Percentiles rank a stretch among this genome's conserved stretches.
phyloP scores from a whole-genome alignment of 129 eudicot species.

The Cynara cardunculus region DNA sequence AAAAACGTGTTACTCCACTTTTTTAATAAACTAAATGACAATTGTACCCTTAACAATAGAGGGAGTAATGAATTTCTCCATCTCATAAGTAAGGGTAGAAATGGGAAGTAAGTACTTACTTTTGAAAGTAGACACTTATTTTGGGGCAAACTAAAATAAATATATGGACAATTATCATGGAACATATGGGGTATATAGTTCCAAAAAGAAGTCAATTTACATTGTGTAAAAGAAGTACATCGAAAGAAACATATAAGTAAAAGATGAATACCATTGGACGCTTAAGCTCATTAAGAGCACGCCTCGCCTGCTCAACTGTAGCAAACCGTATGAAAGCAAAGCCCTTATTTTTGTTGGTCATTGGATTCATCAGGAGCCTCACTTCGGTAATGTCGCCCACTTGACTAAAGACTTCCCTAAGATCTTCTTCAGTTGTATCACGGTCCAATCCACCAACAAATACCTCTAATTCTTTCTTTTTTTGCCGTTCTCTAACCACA shows the following conservation, averaged over 20 bases:
- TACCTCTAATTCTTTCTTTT: conserved; percentile 40
- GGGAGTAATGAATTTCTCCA: not conserved
- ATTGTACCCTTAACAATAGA: not conserved
- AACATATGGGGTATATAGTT: not conserved
- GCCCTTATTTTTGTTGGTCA: conserved; percentile 42
- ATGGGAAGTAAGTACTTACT: not conserved
- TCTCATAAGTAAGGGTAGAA: not conserved
- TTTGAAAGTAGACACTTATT: too few relatives aligned
- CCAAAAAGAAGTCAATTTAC: not conserved
- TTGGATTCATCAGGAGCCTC: conserved; percentile 41
- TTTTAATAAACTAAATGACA: not conserved
- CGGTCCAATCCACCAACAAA: conserved; percentile 49
- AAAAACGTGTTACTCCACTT: not conserved
- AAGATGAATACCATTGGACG: conserved; percentile 35
- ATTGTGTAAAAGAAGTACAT: not conserved
- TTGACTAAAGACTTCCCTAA: conserved; percentile 37
- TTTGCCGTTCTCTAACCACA: conserved; percentile 44
- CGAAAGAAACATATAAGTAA: not conserved
- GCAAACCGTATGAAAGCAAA: conserved; percentile 44
- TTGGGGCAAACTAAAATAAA: not conserved
- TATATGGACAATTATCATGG: not conserved
- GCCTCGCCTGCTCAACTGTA: conserved; percentile 40
- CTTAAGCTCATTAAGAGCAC: conserved; percentile 38
- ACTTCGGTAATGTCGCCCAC: conserved; percentile 47
- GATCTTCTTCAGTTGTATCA: conserved; percentile 40